Conservation (phyloP, 805 yeast species). For the Candida dajiaensis region DNA sequence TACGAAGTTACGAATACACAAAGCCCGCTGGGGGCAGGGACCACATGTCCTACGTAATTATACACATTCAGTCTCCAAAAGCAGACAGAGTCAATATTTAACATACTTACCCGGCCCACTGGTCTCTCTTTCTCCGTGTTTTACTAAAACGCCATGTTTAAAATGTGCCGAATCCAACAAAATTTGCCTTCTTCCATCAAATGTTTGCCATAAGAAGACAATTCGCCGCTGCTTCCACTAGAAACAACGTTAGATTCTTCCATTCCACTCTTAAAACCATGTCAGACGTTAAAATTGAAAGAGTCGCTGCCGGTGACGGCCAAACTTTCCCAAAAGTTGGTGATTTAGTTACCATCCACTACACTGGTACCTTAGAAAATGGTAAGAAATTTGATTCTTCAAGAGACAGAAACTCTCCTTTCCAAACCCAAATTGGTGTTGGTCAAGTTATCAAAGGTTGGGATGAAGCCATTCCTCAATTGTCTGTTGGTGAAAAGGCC, state of each 20-base stretch:
- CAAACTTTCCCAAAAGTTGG: constrained; percentile 80
- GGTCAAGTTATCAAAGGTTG: constrained; percentile 96
- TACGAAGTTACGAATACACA: too few species aligned
- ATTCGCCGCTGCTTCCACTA: neutral
- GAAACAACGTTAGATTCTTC: constrained; percentile 14
- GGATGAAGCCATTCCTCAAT: constrained; percentile 91
- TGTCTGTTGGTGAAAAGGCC: constrained; percentile 91
- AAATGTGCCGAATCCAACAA: too few species aligned
- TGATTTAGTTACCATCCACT: constrained; percentile 88
- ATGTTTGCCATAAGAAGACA: neutral
- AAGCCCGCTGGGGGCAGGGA: too few species aligned
- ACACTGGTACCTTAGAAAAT: constrained; percentile 90
- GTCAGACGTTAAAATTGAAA: constrained; percentile 27
- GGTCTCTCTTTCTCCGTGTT: neutral
- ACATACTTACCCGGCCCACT: neutral
- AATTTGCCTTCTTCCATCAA: too few species aligned
- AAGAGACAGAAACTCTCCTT: constrained; percentile 90
- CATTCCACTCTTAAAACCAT: constrained; percentile 14
- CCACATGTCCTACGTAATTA: too few species aligned
- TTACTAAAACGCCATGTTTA: too few species aligned
- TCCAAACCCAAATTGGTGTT: constrained; percentile 90
- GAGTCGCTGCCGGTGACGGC: constrained; percentile 57
- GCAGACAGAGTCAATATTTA: neutral
- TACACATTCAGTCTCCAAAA: neutral
- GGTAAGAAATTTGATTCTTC: constrained; percentile 97